Conservation (phyloP, 495 filamentous ascomycete species). For the Cudoniella acicularis region DNA sequence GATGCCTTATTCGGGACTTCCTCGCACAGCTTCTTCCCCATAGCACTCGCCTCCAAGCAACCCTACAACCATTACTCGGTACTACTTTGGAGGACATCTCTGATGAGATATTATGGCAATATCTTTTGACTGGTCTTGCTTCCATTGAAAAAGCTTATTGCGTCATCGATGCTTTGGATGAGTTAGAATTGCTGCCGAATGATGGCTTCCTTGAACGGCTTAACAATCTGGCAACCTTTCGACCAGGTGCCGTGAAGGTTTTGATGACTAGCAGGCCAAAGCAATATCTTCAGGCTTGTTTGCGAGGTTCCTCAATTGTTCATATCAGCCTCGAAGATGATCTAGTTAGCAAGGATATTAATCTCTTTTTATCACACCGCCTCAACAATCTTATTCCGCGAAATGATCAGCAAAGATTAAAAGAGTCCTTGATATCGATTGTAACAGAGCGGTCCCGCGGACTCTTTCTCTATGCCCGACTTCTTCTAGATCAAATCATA, state of each 20-base stretch:
- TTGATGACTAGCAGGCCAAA: slow-evolving; percentile 21
- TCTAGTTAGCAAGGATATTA: slow-evolving; percentile 13
- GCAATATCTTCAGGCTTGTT: slow-evolving; percentile 11
- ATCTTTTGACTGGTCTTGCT: slow-evolving; percentile 28
- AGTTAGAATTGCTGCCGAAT: slow-evolving; percentile 26
- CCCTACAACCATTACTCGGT: slow-evolving; percentile 24
- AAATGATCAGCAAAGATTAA: no score
- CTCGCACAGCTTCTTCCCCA: slow-evolving; percentile 37
- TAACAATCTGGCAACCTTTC: slow-evolving; percentile 2
- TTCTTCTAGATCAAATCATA: slow-evolving; percentile 38
- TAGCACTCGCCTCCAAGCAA: slow-evolving; percentile 38
- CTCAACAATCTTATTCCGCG: not conserved
- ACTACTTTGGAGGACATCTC: slow-evolving; percentile 8
- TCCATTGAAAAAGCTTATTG: slow-evolving; percentile 39
- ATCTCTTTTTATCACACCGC: slow-evolving; percentile 8
- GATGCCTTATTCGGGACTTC: slow-evolving; percentile 42
- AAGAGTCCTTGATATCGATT: not conserved
- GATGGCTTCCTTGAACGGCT: slow-evolving; percentile 6
- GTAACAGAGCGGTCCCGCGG: slow-evolving; percentile 25
- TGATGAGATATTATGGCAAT: slow-evolving; percentile 17
- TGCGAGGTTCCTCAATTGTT: slow-evolving; percentile 12
- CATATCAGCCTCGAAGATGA: slow-evolving; percentile 16
- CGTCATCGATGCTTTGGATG: slow-evolving; percentile 44
- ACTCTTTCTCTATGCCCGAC: slow-evolving; percentile 43
- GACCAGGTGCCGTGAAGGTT: slow-evolving; percentile 10